Evolutionary conservation across 352 stramenopile species (phyloP).

Genomic region (Blastocystis hominis): DNA sequence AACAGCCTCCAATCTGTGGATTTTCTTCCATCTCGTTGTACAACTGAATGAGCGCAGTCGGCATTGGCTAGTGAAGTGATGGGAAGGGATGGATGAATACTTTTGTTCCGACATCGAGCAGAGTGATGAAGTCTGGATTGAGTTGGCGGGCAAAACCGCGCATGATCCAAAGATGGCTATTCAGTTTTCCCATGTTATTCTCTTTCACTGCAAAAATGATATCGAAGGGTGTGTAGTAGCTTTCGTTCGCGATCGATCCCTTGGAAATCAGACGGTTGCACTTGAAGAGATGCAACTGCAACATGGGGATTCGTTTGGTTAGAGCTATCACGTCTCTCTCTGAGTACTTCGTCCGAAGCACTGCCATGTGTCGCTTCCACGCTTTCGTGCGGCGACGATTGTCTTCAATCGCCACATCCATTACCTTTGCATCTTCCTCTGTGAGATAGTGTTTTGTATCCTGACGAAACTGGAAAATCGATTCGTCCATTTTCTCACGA

Average conservation of each 20-base stretch:
- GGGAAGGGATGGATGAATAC: neutral
- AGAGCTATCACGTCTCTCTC: constrained; percentile 41
- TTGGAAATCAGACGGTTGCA: constrained; percentile 52
- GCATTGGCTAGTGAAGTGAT: constrained; percentile 22
- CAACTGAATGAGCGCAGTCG: constrained; percentile 45
- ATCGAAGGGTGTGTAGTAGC: constrained; percentile 52
- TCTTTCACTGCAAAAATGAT: constrained; percentile 58
- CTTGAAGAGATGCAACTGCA: constrained; percentile 54
- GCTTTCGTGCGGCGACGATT: constrained; percentile 46
- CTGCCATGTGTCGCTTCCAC: constrained; percentile 36
- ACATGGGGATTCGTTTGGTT: constrained; percentile 44
- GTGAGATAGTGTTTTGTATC: constrained; percentile 52
- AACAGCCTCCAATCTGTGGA: constrained; percentile 62
- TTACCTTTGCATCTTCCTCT: constrained; percentile 49
- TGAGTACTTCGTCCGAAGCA: constrained; percentile 11
- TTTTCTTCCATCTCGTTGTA: constrained; percentile 61
- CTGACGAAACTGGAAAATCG: constrained; percentile 51
- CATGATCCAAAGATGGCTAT: constrained; percentile 62
- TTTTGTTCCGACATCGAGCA: constrained; percentile 63
- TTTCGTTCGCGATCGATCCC: constrained; percentile 52
- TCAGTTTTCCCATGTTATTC: constrained; percentile 63
- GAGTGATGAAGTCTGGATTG: constrained; percentile 61
- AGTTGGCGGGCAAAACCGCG: constrained; percentile 61
- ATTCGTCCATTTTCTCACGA: constrained; percentile 17
- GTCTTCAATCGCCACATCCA: constrained; percentile 49